Base-by-base conservation (phyloP, 192 early-diverging fungal species). In the Umbelopsis vinacea region DNA sequence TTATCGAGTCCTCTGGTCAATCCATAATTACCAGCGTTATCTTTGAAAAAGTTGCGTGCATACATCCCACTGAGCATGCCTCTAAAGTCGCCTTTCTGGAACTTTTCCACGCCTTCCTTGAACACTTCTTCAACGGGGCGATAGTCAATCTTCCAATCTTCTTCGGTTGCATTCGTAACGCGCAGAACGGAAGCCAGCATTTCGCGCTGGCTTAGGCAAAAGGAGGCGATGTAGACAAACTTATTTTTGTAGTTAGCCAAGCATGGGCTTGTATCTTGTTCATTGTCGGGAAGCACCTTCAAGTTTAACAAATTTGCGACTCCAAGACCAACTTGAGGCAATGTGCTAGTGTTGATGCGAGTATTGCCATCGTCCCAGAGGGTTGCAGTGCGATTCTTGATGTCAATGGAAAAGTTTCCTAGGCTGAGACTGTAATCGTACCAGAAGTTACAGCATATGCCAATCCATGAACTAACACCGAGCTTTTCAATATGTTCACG, bases 21-120 rank as follows among this genome's bases (percentile, higher is more conserved):
- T 54, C 23, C 52, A 23, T 23, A 54, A 54, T 54, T 54, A 22
- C 52, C 52, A 24, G 23, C 10, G 23, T 54, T 54, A 22, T 54
- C 52, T 54, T 54, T 54, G 52, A 54, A 54, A 54, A 54, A 54
- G 17, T 54, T n/a, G 21, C 52, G 52, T 23, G n/a, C 10, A 54
- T 54, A 54, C 21, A 54, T 11, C 21, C 21, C 52, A 54, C 21
- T 22, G 21, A 54, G n/a, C 52, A 54, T 5, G 52, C 52, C 52
- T 0, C 0, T 54, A 22, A 4, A 24, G 22, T 54, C 52, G 52
- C 52, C 52, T 2, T 54, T 54, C 21, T 54, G 17, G 21, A 54
- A 24, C 11, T 6, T 24, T 24, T 54, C 52, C 17, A 23, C 23
- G 11, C 52, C 52, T 24, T 54, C 52, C 8, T 54, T 54, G 21